phyloP scores from a whole-genome alignment of 495 filamentous ascomycete species.

The Tuber borchii region DNA sequence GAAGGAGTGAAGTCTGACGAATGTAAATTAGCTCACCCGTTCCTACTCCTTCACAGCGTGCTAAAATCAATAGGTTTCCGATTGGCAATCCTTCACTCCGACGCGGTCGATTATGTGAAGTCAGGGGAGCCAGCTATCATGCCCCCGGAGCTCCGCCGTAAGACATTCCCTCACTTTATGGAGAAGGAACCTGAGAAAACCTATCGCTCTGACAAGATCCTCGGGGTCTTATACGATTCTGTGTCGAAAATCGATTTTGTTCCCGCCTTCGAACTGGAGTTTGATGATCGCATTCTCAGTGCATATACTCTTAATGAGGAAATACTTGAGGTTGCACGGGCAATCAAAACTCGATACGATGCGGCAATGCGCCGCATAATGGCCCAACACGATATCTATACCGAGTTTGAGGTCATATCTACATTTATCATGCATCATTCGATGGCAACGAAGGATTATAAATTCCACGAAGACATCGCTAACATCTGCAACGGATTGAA shows the following conservation, averaged over 20 bases:
- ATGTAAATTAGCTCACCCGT: slow-evolving; percentile 48
- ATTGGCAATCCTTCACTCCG: slow-evolving; percentile 77
- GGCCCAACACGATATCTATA: slow-evolving; percentile 75
- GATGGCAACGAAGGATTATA: slow-evolving; percentile 64
- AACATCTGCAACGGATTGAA: slow-evolving; percentile 57
- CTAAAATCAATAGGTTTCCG: slow-evolving; percentile 48
- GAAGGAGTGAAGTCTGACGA: slow-evolving; percentile 61
- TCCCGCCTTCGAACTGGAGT: slow-evolving; percentile 61
- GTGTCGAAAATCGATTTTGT: slow-evolving; percentile 62
- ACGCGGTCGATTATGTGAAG: slow-evolving; percentile 89
- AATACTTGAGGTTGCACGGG: slow-evolving; percentile 53
- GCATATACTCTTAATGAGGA: slow-evolving; percentile 52
- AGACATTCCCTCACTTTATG: slow-evolving; percentile 83
- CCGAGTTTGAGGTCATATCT: slow-evolving; percentile 88
- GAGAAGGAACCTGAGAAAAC: slow-evolving; percentile 57
- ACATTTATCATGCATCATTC: slow-evolving; percentile 72
- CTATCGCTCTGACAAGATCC: slow-evolving; percentile 63
- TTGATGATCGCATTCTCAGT: slow-evolving; percentile 70
- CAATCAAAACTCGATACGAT: slow-evolving; percentile 73
- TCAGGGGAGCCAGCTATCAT: slow-evolving; percentile 71
- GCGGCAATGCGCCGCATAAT: slow-evolving; percentile 67
- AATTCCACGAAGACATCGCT: slow-evolving; percentile 75
- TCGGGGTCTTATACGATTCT: slow-evolving; percentile 77
- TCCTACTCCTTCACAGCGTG: background rate
- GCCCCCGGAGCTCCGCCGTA: slow-evolving; percentile 53